Conservation (phyloP, 1,284 basidiomycete genomes). For the Microbotryum intermedium region DNA sequence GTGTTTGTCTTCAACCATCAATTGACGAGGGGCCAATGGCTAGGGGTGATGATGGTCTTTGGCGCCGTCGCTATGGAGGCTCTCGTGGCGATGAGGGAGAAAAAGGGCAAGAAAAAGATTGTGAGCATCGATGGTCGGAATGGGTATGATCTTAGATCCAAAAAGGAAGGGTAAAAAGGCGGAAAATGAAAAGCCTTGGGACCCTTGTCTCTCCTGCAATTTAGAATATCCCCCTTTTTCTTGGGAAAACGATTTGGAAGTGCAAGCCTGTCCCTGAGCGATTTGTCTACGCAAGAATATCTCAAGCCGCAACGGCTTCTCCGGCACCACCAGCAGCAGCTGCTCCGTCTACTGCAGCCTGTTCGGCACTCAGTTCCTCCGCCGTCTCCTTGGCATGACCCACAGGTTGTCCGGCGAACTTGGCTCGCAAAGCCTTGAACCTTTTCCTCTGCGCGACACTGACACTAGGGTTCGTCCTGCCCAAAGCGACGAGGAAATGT, state of each 20-base stretch:
- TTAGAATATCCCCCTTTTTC: too few relatives aligned
- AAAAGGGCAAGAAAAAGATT: neutral
- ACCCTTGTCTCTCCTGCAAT: too few relatives aligned
- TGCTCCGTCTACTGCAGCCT: too few relatives aligned
- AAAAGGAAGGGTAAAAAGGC: too few relatives aligned
- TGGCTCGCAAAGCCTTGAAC: constrained; percentile 68
- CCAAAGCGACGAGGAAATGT: constrained; percentile 68
- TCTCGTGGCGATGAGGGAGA: neutral
- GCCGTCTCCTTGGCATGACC: constrained; percentile 26
- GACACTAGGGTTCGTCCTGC: constrained; percentile 82
- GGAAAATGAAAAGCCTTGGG: too few relatives aligned
- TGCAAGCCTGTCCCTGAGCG: too few relatives aligned
- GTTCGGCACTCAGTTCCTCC: neutral
- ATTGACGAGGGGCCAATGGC: constrained; percentile 79
- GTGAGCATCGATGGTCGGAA: too few relatives aligned
- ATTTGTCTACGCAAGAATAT: too few relatives aligned
- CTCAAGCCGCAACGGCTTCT: too few relatives aligned
- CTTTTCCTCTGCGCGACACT: constrained; percentile 65
- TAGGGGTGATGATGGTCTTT: constrained; percentile 82
- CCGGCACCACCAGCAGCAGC: too few relatives aligned
- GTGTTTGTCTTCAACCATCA: constrained; percentile 87
- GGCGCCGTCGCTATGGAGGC: constrained; percentile 34
- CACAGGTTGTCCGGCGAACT: constrained; percentile 59
- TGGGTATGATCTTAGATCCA: too few relatives aligned
- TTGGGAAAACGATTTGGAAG: too few relatives aligned